Percentiles rank a stretch among this genome's conserved stretches.
Conservation (phyloP, 441 rosid genomes). For the Croton setiger region DNA sequence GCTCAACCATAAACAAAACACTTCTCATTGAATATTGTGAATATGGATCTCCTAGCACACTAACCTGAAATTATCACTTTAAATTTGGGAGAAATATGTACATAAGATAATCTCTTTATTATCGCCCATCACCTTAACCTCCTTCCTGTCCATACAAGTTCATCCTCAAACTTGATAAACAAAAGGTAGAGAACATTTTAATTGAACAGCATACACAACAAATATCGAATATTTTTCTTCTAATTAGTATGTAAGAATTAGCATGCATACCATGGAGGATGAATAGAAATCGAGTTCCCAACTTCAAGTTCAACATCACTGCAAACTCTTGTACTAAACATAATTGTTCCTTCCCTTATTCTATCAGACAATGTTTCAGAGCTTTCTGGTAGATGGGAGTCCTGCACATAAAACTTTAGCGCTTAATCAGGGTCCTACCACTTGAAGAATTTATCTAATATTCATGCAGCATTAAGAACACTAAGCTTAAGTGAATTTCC, state of each 20-base stretch:
- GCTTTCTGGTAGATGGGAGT: slow-evolving; percentile 25
- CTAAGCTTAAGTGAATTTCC: neutral
- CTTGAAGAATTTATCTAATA: neutral
- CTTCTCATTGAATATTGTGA: neutral
- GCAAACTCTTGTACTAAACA: slow-evolving; percentile 75
- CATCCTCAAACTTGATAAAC: slow-evolving; percentile 1
- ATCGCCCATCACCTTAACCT: slow-evolving; percentile 41
- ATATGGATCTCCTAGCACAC: neutral
- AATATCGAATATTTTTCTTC: neutral
- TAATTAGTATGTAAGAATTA: neutral
- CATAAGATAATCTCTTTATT: slow-evolving; percentile 46
- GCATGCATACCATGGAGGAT: slow-evolving; percentile 65
- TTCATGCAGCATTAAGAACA: neutral
- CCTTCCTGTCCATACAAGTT: slow-evolving; percentile 57
- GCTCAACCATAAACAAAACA: neutral
- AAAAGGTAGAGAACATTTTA: slow-evolving; percentile 2
- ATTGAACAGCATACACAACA: neutral
- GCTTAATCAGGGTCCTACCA: neutral
- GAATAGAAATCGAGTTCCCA: slow-evolving; percentile 58
- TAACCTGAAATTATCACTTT: slow-evolving; percentile 11
- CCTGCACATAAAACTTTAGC: slow-evolving; percentile 40
- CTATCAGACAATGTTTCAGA: slow-evolving; percentile 26
- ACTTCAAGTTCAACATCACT: slow-evolving; percentile 72
- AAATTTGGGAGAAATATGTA: slow-evolving; percentile 48
- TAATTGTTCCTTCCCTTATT: slow-evolving; percentile 43